A percentile compares a stretch with the other conserved stretches of the same genome.
These are phyloP conservation scores for Amanita polypyramis DNA, from an alignment of 768 basidiomycete species.

Conservation along the genomic window DNA sequence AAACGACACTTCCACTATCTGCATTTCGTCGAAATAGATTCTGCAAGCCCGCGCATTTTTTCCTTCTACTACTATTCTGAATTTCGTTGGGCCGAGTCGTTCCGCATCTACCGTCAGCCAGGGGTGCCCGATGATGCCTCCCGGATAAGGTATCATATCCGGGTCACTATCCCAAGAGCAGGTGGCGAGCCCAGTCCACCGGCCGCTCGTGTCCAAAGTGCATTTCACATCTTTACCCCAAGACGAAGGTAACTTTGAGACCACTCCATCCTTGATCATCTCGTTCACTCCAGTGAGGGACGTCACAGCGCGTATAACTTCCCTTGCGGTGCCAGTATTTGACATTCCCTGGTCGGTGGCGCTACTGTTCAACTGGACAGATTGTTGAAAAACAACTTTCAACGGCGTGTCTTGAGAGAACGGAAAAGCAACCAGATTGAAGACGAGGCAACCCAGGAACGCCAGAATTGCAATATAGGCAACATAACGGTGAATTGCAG, in stretches of 20 bases:
- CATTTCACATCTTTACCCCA: constrained; percentile 24
- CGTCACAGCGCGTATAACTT: constrained; percentile 22
- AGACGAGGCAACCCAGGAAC: constrained; percentile 33
- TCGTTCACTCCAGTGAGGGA: constrained; percentile 31
- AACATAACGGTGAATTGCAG: constrained; percentile 29
- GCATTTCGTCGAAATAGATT: constrained; percentile 35
- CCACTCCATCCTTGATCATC: constrained; percentile 31
- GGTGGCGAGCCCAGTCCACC: constrained; percentile 24
- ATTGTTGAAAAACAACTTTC: constrained; percentile 66
- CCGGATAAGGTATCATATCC: constrained; percentile 27
- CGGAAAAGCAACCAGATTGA: constrained; percentile 41
- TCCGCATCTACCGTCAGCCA: constrained; percentile 37
- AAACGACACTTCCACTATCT: background rate
- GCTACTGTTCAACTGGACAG: constrained; percentile 29
- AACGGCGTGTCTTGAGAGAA: constrained; percentile 53
- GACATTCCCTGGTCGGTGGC: constrained; percentile 13
- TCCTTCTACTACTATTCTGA: constrained; percentile 41
- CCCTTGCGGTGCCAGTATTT: constrained; percentile 12
- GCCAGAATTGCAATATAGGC: constrained; percentile 23
- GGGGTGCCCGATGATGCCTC: constrained; percentile 7
- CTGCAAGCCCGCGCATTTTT: constrained; percentile 53
- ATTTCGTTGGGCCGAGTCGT: constrained; percentile 32
- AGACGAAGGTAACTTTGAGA: constrained; percentile 44
- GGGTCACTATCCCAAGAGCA: constrained; percentile 39
- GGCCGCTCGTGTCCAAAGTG: constrained; percentile 13